phyloP scores from a whole-genome alignment of 2,329 filamentous ascomycete genomes.

The Fusarium sp. region DNA sequence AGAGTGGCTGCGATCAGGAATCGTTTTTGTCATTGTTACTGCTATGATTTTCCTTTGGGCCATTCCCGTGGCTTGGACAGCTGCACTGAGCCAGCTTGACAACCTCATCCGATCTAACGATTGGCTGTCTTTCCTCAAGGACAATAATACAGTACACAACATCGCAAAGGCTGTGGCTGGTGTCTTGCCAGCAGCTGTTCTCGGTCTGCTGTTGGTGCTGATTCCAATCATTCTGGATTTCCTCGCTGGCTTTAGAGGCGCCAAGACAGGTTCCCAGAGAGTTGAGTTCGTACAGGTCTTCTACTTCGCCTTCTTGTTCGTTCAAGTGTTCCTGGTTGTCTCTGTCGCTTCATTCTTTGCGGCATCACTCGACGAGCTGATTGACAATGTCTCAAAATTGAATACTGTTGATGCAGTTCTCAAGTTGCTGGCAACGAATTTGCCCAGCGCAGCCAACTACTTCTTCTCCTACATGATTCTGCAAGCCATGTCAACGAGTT shows the following conservation, averaged over 20 bases:
- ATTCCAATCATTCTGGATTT: conserved; percentile 84
- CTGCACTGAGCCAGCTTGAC: conserved; percentile 82
- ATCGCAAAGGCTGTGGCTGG: conserved; percentile 78
- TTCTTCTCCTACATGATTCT: conserved; percentile 99
- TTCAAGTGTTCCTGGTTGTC: conserved; percentile 94
- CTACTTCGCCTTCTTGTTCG: conserved; percentile 94
- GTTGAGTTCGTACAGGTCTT: conserved; percentile 89
- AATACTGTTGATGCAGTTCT: conserved; percentile 75
- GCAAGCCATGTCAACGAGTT: conserved; percentile 90
- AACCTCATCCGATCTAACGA: conserved; percentile 73
- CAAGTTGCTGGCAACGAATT: conserved; percentile 77
- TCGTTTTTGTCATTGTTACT: conserved; percentile 74
- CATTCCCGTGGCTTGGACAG: conserved; percentile 89
- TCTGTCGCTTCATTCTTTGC: conserved; percentile 82
- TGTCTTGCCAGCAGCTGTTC: conserved; percentile 83
- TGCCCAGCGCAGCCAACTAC: conserved; percentile 92
- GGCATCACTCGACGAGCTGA: conserved; percentile 73
- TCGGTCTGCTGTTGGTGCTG: conserved; percentile 83
- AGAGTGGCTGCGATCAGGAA: conserved; percentile 77
- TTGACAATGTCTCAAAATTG: conserved; percentile 62
- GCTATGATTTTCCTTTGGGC: conserved; percentile 91
- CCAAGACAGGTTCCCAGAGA: conserved; percentile 83
- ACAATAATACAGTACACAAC: conserved; percentile 70
- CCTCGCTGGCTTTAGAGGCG: conserved; percentile 79
- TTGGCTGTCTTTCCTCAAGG: conserved; percentile 79